Percentiles rank a stretch among this genome's conserved stretches.
These are phyloP conservation scores for Penicillium aurantiogriseum DNA, from an alignment of 2,329 filamentous ascomycete genomes.

Conservation along the genomic window DNA sequence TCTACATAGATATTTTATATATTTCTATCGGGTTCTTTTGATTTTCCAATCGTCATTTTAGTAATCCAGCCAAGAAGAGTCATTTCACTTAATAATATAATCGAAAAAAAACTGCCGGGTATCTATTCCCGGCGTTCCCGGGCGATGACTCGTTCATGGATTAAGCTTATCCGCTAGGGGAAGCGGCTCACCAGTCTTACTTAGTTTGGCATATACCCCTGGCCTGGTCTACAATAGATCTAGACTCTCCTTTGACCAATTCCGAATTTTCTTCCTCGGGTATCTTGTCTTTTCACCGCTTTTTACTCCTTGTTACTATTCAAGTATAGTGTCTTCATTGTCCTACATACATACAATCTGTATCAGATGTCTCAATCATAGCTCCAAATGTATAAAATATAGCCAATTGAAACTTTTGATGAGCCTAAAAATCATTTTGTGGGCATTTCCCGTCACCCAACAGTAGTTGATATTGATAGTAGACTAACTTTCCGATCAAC, in stretches of 20 bases:
- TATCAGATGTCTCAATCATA: not conserved
- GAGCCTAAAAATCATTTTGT: not conserved
- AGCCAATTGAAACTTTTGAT: not conserved
- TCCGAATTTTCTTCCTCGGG: not conserved
- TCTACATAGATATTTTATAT: not conserved
- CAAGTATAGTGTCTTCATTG: not conserved
- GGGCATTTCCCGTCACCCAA: not conserved
- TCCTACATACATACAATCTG: not conserved
- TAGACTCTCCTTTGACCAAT: not conserved
- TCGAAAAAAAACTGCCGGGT: not conserved
- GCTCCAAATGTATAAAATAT: too few relatives aligned
- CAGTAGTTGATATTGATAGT: not conserved
- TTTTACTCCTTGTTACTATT: not conserved
- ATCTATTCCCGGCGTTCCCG: not conserved
- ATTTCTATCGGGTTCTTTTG: not conserved
- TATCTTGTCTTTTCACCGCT: constrained; percentile 1
- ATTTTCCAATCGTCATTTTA: not conserved
- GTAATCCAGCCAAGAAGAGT: not conserved
- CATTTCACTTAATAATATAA: not conserved
- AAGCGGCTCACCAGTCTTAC: not conserved
- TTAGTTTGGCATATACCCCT: not conserved
- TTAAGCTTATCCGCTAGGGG: constrained; percentile 19
- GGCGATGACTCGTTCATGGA: constrained; percentile 16
- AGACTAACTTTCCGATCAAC: not conserved
- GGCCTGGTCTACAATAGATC: not conserved